Evolutionary conservation across 306 rosid species (phyloP).

Genomic region (Quercus alba): DNA sequence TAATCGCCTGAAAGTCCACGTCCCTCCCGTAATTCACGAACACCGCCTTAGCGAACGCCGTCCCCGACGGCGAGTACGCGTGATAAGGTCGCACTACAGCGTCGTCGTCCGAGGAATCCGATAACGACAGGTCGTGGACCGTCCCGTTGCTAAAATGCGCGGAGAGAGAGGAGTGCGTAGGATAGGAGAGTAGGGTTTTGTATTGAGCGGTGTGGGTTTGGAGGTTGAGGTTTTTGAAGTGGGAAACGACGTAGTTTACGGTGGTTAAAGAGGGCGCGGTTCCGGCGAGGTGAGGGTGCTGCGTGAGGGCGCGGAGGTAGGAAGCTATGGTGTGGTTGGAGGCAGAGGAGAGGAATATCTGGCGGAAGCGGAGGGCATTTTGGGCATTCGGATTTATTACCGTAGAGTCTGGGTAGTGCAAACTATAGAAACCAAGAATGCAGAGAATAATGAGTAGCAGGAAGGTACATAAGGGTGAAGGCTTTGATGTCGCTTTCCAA

Average conservation of each 20-base stretch:
- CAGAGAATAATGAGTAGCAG: conserved; percentile 36
- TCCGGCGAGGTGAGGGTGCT: conserved; percentile 92
- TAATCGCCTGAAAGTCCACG: conserved; percentile 56
- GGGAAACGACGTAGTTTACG: conserved; percentile 41
- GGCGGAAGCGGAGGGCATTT: conserved; percentile 31
- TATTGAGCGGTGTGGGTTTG: conserved; percentile 45
- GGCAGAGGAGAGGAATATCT: conserved; percentile 58
- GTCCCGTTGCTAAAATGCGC: conserved; percentile 48
- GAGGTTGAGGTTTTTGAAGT: conserved; percentile 46
- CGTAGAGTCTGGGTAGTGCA: conserved; percentile 44
- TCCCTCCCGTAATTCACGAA: conserved; percentile 74
- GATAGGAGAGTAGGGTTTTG: conserved; percentile 71
- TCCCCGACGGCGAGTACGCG: conserved; percentile 91
- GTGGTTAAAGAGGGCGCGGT: conserved; percentile 51
- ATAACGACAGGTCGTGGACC: conserved; percentile 19
- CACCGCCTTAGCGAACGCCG: conserved; percentile 49
- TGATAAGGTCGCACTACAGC: conserved; percentile 67
- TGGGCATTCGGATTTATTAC: conserved; percentile 11
- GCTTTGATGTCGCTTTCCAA: conserved; percentile 37
- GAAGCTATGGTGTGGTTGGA: conserved; percentile 61
- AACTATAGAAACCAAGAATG: conserved; percentile 54
- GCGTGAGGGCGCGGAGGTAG: conserved; percentile 77
- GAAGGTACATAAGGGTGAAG: conserved; percentile 39
- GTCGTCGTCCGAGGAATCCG: conserved; percentile 22
- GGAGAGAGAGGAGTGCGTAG: conserved; percentile 56